These are phyloP conservation scores for Diplodia intermedia DNA, from an alignment of 2,329 filamentous ascomycete genomes.

Conservation along the genomic window DNA sequence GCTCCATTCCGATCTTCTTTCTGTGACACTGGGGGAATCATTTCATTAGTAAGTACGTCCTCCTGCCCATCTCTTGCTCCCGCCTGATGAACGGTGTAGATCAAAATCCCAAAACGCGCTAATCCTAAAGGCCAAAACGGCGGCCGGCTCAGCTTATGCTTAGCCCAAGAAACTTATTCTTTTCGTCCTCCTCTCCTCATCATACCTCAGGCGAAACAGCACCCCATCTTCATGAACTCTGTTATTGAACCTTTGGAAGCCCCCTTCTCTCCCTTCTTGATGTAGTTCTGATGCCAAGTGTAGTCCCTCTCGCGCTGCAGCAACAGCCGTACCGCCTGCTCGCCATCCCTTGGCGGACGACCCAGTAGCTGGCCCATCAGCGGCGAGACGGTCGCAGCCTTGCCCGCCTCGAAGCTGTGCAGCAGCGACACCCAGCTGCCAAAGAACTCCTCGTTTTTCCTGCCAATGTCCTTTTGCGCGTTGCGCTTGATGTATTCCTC, in stretches of 20 bases:
- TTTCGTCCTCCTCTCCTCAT: background rate
- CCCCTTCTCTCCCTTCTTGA: slow-evolving; percentile 6
- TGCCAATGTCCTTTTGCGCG: slow-evolving; percentile 37
- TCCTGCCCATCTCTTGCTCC: background rate
- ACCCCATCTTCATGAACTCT: slow-evolving; percentile 23
- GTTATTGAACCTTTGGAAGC: background rate
- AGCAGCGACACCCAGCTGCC: slow-evolving; percentile 42
- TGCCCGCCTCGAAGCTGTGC: slow-evolving; percentile 36
- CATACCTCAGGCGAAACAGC: slow-evolving; percentile 12
- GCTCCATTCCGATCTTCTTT: background rate
- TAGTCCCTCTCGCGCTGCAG: slow-evolving; percentile 44
- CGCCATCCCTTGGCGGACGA: slow-evolving; percentile 38
- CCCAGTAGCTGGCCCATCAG: slow-evolving; percentile 38
- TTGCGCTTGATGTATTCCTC: slow-evolving; percentile 46
- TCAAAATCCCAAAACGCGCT: slow-evolving; percentile 18
- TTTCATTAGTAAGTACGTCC: slow-evolving; percentile 13
- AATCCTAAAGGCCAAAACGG: background rate
- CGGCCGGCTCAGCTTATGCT: slow-evolving; percentile 1
- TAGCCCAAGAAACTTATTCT: background rate
- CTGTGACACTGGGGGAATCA: slow-evolving; percentile 10
- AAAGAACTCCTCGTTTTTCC: slow-evolving; percentile 48
- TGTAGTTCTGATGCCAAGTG: slow-evolving; percentile 57
- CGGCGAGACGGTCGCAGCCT: slow-evolving; percentile 36
- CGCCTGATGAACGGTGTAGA: slow-evolving; percentile 9
- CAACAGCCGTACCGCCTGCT: slow-evolving; percentile 31